phyloP scores from a whole-genome alignment of 2,329 filamentous ascomycete species.

The Orbilia blumenaviensis region DNA sequence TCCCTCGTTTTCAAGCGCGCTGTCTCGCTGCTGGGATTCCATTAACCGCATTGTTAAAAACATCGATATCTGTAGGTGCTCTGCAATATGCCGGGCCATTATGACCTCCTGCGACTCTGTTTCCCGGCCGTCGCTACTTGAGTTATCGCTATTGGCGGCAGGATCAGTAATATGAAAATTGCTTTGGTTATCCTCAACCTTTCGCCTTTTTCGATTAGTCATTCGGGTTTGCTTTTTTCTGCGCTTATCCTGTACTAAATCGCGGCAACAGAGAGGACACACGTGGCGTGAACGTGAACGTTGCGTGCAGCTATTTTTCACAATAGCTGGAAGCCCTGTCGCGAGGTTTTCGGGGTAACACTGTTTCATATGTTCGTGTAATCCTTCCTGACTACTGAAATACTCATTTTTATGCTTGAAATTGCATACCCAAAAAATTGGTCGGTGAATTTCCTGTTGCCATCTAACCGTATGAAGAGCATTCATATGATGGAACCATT shows the following conservation, averaged over 20 bases:
- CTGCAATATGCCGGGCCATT: background rate
- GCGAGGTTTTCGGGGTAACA: background rate
- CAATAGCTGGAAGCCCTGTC: background rate
- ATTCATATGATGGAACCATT: slow-evolving; percentile 12
- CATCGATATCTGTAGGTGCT: background rate
- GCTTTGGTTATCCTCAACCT: no score
- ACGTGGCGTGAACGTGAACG: background rate
- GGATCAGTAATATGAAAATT: no score
- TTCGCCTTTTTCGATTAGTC: background rate
- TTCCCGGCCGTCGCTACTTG: background rate
- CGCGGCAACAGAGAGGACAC: background rate
- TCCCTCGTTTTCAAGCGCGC: background rate
- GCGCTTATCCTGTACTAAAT: background rate
- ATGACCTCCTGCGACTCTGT: background rate
- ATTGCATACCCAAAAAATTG: background rate
- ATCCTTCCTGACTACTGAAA: background rate
- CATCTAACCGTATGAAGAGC: background rate
- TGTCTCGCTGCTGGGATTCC: background rate
- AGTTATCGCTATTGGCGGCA: background rate
- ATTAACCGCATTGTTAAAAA: background rate
- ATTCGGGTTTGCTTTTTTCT: background rate
- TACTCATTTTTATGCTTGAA: background rate
- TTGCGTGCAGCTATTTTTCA: background rate
- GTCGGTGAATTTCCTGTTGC: slow-evolving; percentile 13
- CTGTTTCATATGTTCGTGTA: background rate